Conservation (phyloP, 768 basidiomycete species). For the Rhizopogon vesiculosus region DNA sequence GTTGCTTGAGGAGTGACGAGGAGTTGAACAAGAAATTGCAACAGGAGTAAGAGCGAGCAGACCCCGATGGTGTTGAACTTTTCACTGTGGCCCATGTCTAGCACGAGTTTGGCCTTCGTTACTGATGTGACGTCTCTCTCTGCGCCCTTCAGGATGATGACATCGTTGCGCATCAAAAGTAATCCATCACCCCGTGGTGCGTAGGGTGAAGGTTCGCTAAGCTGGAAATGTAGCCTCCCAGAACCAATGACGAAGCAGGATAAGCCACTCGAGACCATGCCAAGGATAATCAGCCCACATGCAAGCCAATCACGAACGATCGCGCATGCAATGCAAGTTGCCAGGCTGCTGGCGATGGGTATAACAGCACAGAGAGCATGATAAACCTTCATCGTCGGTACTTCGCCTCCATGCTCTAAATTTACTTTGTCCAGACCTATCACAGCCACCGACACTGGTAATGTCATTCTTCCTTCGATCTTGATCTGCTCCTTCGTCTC, state of each 20-base stretch:
- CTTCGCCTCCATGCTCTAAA: slow-evolving; percentile 10
- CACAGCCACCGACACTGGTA: slow-evolving; percentile 13
- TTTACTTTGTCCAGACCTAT: slow-evolving; percentile 18
- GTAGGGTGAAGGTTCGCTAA: slow-evolving; percentile 10
- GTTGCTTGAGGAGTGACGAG: slow-evolving; percentile 27
- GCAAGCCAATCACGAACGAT: slow-evolving; percentile 23
- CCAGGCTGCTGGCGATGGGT: slow-evolving; percentile 20
- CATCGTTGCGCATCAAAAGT: slow-evolving; percentile 12
- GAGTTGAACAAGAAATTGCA: slow-evolving; percentile 27
- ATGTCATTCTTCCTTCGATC: slow-evolving; percentile 14
- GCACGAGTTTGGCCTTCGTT: slow-evolving; percentile 21
- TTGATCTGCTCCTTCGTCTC: neutral
- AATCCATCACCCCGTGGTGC: slow-evolving; percentile 25
- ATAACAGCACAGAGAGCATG: slow-evolving; percentile 15
- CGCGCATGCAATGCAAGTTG: slow-evolving; percentile 21
- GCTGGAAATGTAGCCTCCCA: slow-evolving; percentile 13
- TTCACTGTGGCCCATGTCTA: slow-evolving; percentile 8
- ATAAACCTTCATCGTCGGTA: slow-evolving; percentile 1
- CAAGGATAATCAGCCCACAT: slow-evolving; percentile 27
- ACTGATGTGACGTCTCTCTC: slow-evolving; percentile 23
- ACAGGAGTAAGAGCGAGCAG: slow-evolving; percentile 22
- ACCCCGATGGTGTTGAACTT: slow-evolving; percentile 14
- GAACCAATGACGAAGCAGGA: slow-evolving; percentile 26
- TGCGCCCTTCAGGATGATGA: slow-evolving; percentile 23
- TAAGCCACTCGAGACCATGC: slow-evolving; percentile 28